Evolutionary conservation across 169 alveolate genomes (phyloP).

Genomic region (Eimeria praecox): DNA sequence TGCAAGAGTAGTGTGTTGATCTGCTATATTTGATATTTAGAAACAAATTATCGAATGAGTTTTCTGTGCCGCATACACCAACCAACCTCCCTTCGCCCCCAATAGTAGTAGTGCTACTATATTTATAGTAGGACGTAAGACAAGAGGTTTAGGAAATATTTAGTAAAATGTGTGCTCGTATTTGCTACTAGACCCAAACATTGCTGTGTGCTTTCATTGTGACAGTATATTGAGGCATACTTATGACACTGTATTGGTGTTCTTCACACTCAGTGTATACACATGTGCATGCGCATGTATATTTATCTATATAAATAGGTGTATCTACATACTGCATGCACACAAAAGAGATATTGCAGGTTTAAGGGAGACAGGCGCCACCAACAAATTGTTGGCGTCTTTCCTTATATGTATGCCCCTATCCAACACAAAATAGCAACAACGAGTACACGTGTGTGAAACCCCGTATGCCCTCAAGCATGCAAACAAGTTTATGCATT

Average conservation of each 20-base stretch:
- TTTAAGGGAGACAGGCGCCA: neutral
- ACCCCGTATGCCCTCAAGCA: neutral
- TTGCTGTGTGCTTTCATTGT: neutral
- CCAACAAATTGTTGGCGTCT: neutral
- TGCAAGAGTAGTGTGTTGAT: neutral
- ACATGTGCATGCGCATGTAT: neutral
- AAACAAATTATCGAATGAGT: neutral
- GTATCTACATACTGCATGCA: neutral
- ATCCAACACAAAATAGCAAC: neutral
- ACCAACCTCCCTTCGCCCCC: neutral
- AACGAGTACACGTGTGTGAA: neutral
- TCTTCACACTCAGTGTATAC: neutral
- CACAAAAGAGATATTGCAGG: too few relatives aligned
- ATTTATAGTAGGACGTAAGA: neutral
- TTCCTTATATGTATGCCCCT: neutral
- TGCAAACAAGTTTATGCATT: constrained; percentile 1
- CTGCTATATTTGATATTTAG: neutral
- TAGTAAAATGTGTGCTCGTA: neutral
- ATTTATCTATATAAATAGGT: too few relatives aligned
- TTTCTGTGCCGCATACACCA: neutral
- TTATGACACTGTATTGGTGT: neutral
- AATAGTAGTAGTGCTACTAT: constrained; percentile 6
- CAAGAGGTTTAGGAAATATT: neutral
- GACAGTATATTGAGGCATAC: neutral
- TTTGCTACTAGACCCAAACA: neutral